Evolutionary conservation across 108 stramenopile genomes (phyloP).

Genomic region (Skeletonema tropicum): DNA sequence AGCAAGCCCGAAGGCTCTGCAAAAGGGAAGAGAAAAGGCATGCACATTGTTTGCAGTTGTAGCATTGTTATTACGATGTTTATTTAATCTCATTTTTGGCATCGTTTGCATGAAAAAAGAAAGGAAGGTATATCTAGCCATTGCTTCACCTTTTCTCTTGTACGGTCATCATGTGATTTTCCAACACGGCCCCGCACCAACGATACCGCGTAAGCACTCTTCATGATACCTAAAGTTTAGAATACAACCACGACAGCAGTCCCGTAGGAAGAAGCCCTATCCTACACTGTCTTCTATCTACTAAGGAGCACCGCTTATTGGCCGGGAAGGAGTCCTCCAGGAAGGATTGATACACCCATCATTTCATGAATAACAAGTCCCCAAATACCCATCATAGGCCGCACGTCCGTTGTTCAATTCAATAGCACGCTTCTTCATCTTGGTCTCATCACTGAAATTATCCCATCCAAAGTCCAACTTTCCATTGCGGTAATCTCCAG

Average conservation of each 20-base stretch:
- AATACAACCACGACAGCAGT: background rate
- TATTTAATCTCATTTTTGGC: too few species aligned
- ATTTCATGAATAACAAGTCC: conserved; percentile 15
- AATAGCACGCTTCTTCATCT: conserved; percentile 81
- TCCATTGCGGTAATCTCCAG: conserved; percentile 82
- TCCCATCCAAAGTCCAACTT: conserved; percentile 74
- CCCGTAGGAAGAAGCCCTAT: background rate
- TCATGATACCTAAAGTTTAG: background rate
- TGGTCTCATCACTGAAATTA: conserved; percentile 57
- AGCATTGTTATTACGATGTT: too few species aligned
- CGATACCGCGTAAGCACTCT: too few species aligned
- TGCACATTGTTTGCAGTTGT: too few species aligned
- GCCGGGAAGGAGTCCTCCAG: conserved; percentile 20
- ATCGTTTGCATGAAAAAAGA: too few species aligned
- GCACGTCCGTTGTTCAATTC: conserved; percentile 77
- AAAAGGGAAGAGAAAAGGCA: too few species aligned
- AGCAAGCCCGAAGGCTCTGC: too few species aligned
- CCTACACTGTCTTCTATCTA: background rate
- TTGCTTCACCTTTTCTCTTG: too few species aligned
- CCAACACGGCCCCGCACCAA: too few species aligned
- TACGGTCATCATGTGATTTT: too few species aligned
- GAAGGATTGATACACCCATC: conserved; percentile 18
- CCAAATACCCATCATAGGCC: conserved; percentile 70
- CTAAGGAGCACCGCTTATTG: background rate
- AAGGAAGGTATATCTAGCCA: too few species aligned